A percentile compares a stretch with the other conserved stretches of the same genome.
phyloP scores from a whole-genome alignment of 768 basidiomycete species.

The Strobilomyces dryophilus region DNA sequence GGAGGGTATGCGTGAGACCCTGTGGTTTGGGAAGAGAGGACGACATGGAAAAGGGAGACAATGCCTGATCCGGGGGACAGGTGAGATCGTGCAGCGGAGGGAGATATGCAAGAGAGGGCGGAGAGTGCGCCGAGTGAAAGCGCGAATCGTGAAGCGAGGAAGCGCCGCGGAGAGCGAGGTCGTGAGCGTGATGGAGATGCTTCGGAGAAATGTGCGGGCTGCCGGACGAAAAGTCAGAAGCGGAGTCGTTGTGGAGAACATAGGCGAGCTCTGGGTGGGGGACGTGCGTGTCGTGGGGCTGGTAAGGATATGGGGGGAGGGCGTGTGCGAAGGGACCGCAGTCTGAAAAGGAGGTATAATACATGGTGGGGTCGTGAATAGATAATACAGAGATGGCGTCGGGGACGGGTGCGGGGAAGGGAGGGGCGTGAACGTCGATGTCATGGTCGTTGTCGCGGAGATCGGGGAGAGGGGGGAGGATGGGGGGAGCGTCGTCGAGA shows the following conservation, averaged over 20 bases:
- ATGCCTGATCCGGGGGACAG: constrained; percentile 14
- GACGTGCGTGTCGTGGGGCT: constrained; percentile 23
- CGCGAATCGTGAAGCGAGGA: constrained; percentile 25
- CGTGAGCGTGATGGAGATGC: constrained; percentile 25
- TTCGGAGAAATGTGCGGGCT: constrained; percentile 27
- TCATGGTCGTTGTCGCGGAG: constrained; percentile 24
- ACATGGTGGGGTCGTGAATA: constrained; percentile 27
- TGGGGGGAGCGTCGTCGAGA: constrained; percentile 9
- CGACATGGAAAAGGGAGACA: constrained; percentile 15
- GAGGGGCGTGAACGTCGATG: constrained; percentile 29
- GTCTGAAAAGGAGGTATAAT: constrained; percentile 31
- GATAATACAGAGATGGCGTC: constrained; percentile 31
- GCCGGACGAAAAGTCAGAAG: constrained; percentile 15
- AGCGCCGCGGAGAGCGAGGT: constrained; percentile 15
- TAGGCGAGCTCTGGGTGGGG: constrained; percentile 28
- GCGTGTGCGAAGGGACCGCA: constrained; percentile 19
- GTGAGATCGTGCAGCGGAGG: constrained; percentile 25
- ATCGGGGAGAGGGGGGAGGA: constrained; percentile 24
- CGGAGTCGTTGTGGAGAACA: constrained; percentile 19
- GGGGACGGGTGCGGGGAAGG: constrained; percentile 18
- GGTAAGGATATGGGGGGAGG: constrained; percentile 24
- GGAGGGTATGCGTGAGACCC: constrained; percentile 26
- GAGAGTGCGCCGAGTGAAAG: constrained; percentile 25
- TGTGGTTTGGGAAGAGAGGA: constrained; percentile 22
- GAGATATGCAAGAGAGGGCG: constrained; percentile 23